These are phyloP conservation scores for Ramaria sp. DNA, from an alignment of 768 basidiomycete species.

Conservation along the genomic window DNA sequence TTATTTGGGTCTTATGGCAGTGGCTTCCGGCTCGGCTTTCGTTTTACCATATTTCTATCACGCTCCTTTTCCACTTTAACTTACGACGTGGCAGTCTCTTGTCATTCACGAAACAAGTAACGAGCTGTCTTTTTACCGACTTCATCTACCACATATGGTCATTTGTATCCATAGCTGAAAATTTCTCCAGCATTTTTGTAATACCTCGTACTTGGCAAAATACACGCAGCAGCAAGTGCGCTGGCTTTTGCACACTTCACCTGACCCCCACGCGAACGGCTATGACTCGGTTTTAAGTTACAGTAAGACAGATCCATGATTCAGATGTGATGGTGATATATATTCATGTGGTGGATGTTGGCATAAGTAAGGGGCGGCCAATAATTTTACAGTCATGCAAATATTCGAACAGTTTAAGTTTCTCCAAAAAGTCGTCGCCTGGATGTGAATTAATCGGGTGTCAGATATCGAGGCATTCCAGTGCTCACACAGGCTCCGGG, in stretches of 20 bases:
- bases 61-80: conserved; percentile 9
- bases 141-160: neutral
- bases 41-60: conserved; percentile 3
- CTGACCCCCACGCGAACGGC: too few species aligned
- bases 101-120: conserved; percentile 46
- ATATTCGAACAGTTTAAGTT: neutral
- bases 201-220: conserved; percentile 11
- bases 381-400: neutral
- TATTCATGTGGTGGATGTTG: too few species aligned
- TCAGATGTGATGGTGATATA: too few species aligned
- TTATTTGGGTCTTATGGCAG: neutral
- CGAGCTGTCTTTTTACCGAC: conserved; percentile 22
- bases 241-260: conserved; percentile 7
- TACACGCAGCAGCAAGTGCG: conserved; percentile 9
- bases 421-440: conserved; percentile 67
- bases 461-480: conserved; percentile 3
- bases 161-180: conserved; percentile 9
- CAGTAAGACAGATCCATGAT: too few species aligned
- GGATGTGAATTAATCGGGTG: neutral
- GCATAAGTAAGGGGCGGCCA: too few species aligned
- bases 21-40: neutral
- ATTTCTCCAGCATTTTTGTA: conserved; percentile 1
- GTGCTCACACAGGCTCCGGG: conserved; percentile 55
- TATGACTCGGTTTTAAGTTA: too few species aligned
- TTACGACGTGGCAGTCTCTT: conserved; percentile 26